Percentiles rank a stretch among this genome's conserved stretches.
Evolutionary conservation across 495 filamentous ascomycete species (phyloP).

Genomic region (Aspergillus nidulans): DNA sequence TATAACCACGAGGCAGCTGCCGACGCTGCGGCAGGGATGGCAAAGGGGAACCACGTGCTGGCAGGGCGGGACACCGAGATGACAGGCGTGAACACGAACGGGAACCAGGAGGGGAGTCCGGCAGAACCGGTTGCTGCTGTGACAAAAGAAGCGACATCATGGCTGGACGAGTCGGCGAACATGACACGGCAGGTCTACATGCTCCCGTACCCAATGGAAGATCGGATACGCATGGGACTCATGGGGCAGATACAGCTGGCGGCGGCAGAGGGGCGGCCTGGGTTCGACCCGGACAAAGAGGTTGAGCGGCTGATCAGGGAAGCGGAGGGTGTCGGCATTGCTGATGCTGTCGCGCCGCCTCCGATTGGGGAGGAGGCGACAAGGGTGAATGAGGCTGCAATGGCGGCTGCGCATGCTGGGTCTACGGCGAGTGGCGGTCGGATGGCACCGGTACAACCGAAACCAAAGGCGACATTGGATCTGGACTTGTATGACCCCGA

Average conservation of each 20-base stretch:
- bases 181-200: slow-evolving; percentile 42
- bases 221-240: slow-evolving; percentile 44
- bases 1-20: slow-evolving; percentile 46
- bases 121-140: slow-evolving; percentile 38
- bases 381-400: slow-evolving; percentile 33
- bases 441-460: slow-evolving; percentile 24
- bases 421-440: slow-evolving; percentile 17
- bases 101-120: slow-evolving; percentile 12
- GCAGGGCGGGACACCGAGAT: slow-evolving; percentile 26
- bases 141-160: slow-evolving; percentile 41
- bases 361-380: slow-evolving; percentile 18
- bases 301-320: slow-evolving; percentile 40
- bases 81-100: slow-evolving; percentile 22
- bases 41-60: slow-evolving; percentile 3
- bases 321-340: slow-evolving; percentile 36
- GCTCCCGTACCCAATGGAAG: slow-evolving; percentile 45
- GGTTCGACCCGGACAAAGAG: slow-evolving; percentile 36
- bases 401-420: slow-evolving; percentile 33
- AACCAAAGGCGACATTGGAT: slow-evolving; percentile 38
- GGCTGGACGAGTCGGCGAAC: slow-evolving; percentile 44
- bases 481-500: slow-evolving; percentile 46
- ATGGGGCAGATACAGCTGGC: slow-evolving; percentile 45
- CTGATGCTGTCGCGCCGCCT: slow-evolving; percentile 22
- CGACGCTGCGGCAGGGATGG: slow-evolving; percentile 34
- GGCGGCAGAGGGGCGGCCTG: slow-evolving; percentile 25